These are phyloP conservation scores for Pleurostoma richardsiae DNA, from an alignment of 2,329 filamentous ascomycete genomes.

Conservation along the genomic window DNA sequence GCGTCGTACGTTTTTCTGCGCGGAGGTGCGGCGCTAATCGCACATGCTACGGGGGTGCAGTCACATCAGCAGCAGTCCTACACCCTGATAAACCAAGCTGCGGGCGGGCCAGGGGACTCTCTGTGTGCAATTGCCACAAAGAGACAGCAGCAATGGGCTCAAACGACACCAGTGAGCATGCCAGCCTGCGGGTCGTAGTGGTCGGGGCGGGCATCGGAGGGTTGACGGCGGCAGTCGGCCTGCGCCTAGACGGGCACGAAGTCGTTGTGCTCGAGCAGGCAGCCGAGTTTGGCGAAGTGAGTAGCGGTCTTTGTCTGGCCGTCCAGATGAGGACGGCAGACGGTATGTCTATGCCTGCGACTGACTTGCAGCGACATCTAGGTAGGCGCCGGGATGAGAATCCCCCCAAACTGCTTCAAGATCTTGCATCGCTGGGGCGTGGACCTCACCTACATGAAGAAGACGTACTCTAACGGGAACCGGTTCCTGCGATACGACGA, in stretches of 20 bases:
- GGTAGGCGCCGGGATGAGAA: conserved; percentile 12
- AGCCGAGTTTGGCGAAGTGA: neutral
- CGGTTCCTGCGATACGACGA: conserved; percentile 9
- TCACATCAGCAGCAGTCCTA: too few relatives aligned
- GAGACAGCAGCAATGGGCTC: neutral
- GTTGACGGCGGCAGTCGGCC: neutral
- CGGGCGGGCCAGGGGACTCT: too few relatives aligned
- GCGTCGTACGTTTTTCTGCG: too few relatives aligned
- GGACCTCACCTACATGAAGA: conserved; percentile 9
- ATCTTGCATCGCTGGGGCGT: conserved; percentile 11
- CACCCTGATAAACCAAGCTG: too few relatives aligned
- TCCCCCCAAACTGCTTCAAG: conserved; percentile 9
- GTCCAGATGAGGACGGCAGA: too few relatives aligned
- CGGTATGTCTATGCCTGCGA: neutral
- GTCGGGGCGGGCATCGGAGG: neutral
- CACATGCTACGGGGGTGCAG: too few relatives aligned
- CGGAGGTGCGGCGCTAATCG: too few relatives aligned
- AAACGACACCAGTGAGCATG: neutral
- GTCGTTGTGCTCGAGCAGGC: conserved; percentile 1
- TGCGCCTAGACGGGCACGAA: neutral
- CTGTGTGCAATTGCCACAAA: too few relatives aligned
- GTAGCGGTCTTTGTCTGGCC: neutral
- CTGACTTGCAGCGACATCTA: conserved; percentile 4
- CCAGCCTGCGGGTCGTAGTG: neutral
- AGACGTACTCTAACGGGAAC: conserved; percentile 11